Percentiles rank a stretch among this genome's conserved stretches.
Evolutionary conservation across 2,329 filamentous ascomycete species (phyloP).

Genomic region (Curvularia spicifera): DNA sequence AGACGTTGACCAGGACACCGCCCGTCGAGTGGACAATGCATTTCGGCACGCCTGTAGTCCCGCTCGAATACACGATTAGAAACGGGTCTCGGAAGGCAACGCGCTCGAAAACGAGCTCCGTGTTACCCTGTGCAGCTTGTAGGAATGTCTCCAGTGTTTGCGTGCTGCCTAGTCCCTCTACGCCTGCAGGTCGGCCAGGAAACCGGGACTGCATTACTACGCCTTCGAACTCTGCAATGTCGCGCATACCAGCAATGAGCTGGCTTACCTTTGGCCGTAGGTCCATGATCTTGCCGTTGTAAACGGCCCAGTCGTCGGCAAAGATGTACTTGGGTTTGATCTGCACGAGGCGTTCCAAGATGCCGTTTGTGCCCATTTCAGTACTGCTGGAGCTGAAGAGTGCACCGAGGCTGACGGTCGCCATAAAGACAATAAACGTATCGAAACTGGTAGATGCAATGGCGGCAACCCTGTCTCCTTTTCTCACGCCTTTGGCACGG

Average conservation of each 20-base stretch:
- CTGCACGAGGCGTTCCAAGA: conserved; percentile 76
- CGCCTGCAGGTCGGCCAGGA: conserved; percentile 60
- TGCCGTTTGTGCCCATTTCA: conserved; percentile 81
- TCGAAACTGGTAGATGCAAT: conserved; percentile 78
- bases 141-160: conserved; percentile 54
- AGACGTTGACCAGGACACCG: conserved; percentile 64
- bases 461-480: conserved; percentile 76
- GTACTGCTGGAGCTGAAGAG: conserved; percentile 79
- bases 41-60: conserved; percentile 83
- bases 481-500: conserved; percentile 67
- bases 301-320: conserved; percentile 79
- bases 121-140: conserved; percentile 45
- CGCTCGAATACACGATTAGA: conserved; percentile 77
- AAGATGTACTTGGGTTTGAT: conserved; percentile 81
- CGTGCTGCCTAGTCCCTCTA: conserved; percentile 60
- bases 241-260: conserved; percentile 67
- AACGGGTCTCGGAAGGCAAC: conserved; percentile 76
- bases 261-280: conserved; percentile 74
- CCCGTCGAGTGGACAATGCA: conserved; percentile 82
- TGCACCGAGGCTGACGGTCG: conserved; percentile 72
- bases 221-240: conserved; percentile 65
- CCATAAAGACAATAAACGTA: conserved; percentile 74
- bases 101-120: conserved; percentile 61
- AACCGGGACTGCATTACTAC: conserved; percentile 73
- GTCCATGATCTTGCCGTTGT: conserved; percentile 78